Percentiles rank a stretch among this genome's conserved stretches.
phyloP scores from a whole-genome alignment of 192 early-diverging fungal species.

The Coemansia reversa region DNA sequence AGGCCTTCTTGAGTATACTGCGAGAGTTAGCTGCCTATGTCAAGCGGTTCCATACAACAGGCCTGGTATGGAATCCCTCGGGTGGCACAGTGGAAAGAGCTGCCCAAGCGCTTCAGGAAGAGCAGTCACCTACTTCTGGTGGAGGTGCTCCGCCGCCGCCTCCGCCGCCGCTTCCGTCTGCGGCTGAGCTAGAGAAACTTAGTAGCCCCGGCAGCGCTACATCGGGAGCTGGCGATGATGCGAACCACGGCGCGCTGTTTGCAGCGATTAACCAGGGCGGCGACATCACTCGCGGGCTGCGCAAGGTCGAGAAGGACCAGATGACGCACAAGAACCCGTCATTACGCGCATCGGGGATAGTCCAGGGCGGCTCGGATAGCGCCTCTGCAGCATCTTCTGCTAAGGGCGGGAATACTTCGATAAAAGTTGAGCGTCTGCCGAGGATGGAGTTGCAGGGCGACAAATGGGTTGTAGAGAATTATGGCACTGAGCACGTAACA shows the following conservation, averaged over 20 bases:
- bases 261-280: conserved; percentile 82
- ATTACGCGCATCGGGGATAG: conserved; percentile 66
- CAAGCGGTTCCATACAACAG: conserved; percentile 84
- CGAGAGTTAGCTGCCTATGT: conserved; percentile 82
- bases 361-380: conserved; percentile 25
- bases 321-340: conserved; percentile 99
- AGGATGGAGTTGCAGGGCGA: conserved; percentile 80
- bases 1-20: conserved; percentile 66
- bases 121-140: conserved; percentile 17
- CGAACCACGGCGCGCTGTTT: conserved; percentile 66
- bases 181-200: conserved; percentile 5
- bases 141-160: conserved; percentile 48
- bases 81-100: conserved; percentile 55
- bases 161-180: conserved; percentile 51
- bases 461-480: conserved; percentile 96
- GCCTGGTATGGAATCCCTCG: conserved; percentile 88
- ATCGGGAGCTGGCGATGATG: background rate
- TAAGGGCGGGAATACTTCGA: background rate
- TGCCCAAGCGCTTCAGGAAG: conserved; percentile 33
- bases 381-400: conserved; percentile 4
- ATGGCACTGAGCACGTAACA: conserved; percentile 64
- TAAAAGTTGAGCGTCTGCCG: conserved; percentile 54
- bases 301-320: conserved; percentile 91
- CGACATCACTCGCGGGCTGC: conserved; percentile 71
- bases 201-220: background rate